Evolutionary conservation across 2,329 filamentous ascomycete genomes (phyloP), one percentile per base, ranked within the genome.

Genomic region (Aureobasidium mangrovei): DNA sequence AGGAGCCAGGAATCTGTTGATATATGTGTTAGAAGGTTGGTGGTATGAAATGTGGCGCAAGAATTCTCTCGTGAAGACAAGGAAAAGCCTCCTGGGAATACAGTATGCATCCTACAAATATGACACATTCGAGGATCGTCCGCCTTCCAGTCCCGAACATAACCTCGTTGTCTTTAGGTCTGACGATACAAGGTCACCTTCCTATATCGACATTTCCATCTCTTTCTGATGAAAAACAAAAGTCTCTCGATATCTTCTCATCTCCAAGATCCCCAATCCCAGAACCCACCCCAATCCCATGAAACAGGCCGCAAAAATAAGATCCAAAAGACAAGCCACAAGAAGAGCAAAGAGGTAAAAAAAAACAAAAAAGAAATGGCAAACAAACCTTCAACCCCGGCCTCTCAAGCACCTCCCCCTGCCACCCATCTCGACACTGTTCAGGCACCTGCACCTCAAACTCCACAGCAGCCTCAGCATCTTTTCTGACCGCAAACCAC

Each of bases 381-480:
- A 63, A 70, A 55, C 36, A 27, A 33, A 59, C 76, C 71, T 84
- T 86, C 66, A 89, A 74, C 18, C 74, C 75, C 1, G 84, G 77
- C 35, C 77, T 67, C 10, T 83, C 75, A 35, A 89, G 74, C 33
- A 80, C 73, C 60, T 77, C 74, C 46, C 77, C 74, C 54, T 79
- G 75, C 66, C 77, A 80, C 5, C 68, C 74, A 10, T 68, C 62
- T 46, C 77, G 72, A 52, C 82, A 80, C 59, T 79, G 69, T 66
- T 81, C 79, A n/a, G 86, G 84, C 40, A 77, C 63, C 4, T 80
- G 75, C 31, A 89, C 77, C 43, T 69, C 70, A 70, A 86, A 90
- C 33, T 72, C 73, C 40, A 81, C 77, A 4, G 72, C 65, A n/a
- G 66, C 65, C 59, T 76, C 74, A 26, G 43, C 31, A 9, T 57